phyloP scores from a whole-genome alignment of 2,329 filamentous ascomycete genomes.

The Microdochium paspali region DNA sequence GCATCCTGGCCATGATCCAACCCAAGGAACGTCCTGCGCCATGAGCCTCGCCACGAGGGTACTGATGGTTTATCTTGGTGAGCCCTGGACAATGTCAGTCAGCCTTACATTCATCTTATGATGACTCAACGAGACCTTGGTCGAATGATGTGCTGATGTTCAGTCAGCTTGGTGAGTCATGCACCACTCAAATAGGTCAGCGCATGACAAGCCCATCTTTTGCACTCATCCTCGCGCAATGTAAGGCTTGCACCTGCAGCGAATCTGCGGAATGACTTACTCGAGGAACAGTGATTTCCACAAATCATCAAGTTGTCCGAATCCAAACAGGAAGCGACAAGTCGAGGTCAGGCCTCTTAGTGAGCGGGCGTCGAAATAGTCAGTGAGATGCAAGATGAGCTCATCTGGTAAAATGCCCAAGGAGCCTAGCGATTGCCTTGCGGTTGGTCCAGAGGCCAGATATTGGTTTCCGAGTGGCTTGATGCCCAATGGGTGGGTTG shows the following conservation, averaged over 20 bases:
- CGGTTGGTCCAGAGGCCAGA: conserved; percentile 54
- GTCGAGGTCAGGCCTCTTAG: conserved; percentile 63
- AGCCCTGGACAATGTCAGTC: not conserved
- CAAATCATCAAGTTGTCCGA: conserved; percentile 73
- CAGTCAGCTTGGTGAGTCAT: not conserved
- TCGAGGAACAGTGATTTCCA: conserved; percentile 80
- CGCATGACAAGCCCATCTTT: not conserved
- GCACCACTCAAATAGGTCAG: not conserved
- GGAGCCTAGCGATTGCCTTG: conserved; percentile 55
- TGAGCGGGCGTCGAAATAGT: conserved; percentile 56
- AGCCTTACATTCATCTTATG: not conserved
- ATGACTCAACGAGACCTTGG: not conserved
- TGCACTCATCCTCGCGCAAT: not conserved
- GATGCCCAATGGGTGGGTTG: conserved; percentile 71
- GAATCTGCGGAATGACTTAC: conserved; percentile 46
- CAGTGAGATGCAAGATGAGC: conserved; percentile 64
- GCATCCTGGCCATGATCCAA: conserved; percentile 40
- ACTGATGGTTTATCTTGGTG: conserved; percentile 13
- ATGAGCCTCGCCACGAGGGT: conserved; percentile 70
- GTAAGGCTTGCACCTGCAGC: no score
- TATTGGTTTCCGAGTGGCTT: conserved; percentile 81
- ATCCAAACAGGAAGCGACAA: conserved; percentile 81
- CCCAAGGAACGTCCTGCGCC: conserved; percentile 69
- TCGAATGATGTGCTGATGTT: not conserved
- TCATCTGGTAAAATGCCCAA: conserved; percentile 73